These are phyloP conservation scores for Penicillium macrosclerotiorum DNA, from an alignment of 495 filamentous ascomycete species.

Conservation along the genomic window DNA sequence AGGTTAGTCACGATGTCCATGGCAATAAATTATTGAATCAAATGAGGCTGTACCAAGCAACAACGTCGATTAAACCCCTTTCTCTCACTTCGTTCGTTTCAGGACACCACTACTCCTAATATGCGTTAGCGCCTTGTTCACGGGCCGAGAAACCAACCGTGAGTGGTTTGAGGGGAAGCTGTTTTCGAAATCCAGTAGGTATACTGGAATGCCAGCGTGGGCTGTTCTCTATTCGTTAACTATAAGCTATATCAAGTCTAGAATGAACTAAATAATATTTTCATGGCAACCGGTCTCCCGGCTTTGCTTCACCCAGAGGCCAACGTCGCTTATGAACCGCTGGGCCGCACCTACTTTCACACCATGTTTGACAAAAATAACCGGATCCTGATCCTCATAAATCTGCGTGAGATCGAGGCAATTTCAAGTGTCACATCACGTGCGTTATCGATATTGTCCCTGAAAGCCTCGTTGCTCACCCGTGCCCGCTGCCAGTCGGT, in stretches of 20 bases:
- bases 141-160: too few relatives aligned
- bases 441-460: slow-evolving; percentile 17
- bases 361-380: slow-evolving; percentile 17
- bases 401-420: slow-evolving; percentile 26
- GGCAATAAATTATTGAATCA: too few relatives aligned
- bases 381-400: slow-evolving; percentile 18
- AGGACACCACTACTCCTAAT: too few relatives aligned
- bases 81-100: too few relatives aligned
- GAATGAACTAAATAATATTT: not conserved
- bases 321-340: not conserved
- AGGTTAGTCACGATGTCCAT: too few relatives aligned
- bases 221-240: not conserved
- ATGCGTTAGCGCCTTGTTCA: too few relatives aligned
- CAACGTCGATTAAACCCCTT: too few relatives aligned
- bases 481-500: slow-evolving; percentile 14
- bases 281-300: not conserved
- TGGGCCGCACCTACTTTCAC: slow-evolving; percentile 21
- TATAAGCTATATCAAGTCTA: not conserved
- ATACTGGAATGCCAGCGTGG: too few relatives aligned
- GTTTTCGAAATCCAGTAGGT: too few relatives aligned
- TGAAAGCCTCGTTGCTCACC: slow-evolving; percentile 13
- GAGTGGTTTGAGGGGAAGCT: too few relatives aligned
- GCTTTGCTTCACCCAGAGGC: not conserved
- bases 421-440: slow-evolving; percentile 19
- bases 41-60: too few relatives aligned